Evolutionary conservation across 352 stramenopile species (phyloP).

Genomic region (Globisporangium irregulare): DNA sequence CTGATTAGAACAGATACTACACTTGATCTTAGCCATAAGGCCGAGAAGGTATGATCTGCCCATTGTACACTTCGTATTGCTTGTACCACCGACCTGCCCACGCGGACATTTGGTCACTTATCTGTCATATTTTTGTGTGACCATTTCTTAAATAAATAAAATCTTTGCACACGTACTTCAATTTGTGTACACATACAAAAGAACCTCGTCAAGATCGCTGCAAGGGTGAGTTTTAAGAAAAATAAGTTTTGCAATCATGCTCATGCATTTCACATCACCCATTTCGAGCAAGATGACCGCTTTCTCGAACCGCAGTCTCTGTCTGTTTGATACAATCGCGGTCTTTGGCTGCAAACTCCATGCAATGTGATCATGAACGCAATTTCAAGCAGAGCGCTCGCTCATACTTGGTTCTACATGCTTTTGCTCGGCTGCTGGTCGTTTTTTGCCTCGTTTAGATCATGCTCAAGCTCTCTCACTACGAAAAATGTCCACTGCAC

Average conservation of each 20-base stretch:
- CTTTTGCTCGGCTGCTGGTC: not conserved
- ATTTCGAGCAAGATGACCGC: too few relatives aligned
- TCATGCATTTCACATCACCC: too few relatives aligned
- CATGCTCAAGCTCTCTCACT: too few relatives aligned
- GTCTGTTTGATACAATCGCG: too few relatives aligned
- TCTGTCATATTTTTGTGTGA: not conserved
- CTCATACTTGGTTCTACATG: not conserved
- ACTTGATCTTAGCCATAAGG: conserved; percentile 90
- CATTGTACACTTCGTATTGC: too few relatives aligned
- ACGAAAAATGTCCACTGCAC: not conserved
- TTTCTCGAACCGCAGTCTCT: too few relatives aligned
- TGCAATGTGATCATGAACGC: not conserved
- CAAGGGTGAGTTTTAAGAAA: too few relatives aligned
- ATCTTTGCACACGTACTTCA: too few relatives aligned
- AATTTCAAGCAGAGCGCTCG: not conserved
- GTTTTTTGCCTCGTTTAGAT: not conserved
- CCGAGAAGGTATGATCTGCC: conserved; percentile 73
- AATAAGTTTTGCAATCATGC: too few relatives aligned
- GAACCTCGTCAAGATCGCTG: too few relatives aligned
- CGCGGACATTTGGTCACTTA: not conserved
- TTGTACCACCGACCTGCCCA: not conserved
- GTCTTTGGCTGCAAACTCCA: not conserved
- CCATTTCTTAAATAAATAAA: too few relatives aligned
- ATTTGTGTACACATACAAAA: too few relatives aligned
- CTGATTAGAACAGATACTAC: conserved; percentile 93